Base-by-base conservation (phyloP, 2,329 filamentous ascomycete species). In the Talaromyces piceae region DNA sequence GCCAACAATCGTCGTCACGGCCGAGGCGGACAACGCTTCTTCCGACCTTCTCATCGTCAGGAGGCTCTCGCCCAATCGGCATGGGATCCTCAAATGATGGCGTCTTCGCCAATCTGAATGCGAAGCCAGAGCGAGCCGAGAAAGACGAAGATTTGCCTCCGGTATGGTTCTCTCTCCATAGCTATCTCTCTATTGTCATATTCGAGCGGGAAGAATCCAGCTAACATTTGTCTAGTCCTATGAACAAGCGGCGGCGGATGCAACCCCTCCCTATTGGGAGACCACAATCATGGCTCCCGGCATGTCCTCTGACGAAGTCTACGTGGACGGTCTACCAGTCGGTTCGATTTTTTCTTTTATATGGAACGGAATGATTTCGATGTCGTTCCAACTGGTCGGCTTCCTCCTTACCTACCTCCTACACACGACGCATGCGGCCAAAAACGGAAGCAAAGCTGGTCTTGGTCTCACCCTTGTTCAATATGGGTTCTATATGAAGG, bases 371-470 rank as follows among this genome's bases (percentile, higher is more conserved):
- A 91, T 97, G 82, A 97, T 98, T 59, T 94, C 89, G 58, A 91
- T 95, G 79, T 95, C 91, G 41, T 97, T 98, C 77, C 88, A 95
- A 69, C 81, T 97, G 57, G 88, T 96, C 70, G 93, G 93, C 49
- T 98, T 98, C 78, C 82, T 98, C 26, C 86, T 98, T 62, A 97
- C 93, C 25, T 98, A 98, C 68, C 87, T 98, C 52, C 80, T 98
- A 3, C 93, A 98, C 77, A 97, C 93, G 26, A 95, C 91, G 6
- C 93, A 98, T 69, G 93, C 93, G 4, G 93, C 93, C 61, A 98
- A 98, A 74, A 95, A 98, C 67, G 93, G 93, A 46, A 95, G 91
- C 43, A 87, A 89, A 63, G 91, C 91, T 47, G 93, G 93, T 49
- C 84, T 98, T 47, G 93, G 93, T 55, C 88, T 98, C 60, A 96